Evolutionary conservation across 768 basidiomycete genomes (phyloP).

Genomic region (Xerocomus potaroensis): DNA sequence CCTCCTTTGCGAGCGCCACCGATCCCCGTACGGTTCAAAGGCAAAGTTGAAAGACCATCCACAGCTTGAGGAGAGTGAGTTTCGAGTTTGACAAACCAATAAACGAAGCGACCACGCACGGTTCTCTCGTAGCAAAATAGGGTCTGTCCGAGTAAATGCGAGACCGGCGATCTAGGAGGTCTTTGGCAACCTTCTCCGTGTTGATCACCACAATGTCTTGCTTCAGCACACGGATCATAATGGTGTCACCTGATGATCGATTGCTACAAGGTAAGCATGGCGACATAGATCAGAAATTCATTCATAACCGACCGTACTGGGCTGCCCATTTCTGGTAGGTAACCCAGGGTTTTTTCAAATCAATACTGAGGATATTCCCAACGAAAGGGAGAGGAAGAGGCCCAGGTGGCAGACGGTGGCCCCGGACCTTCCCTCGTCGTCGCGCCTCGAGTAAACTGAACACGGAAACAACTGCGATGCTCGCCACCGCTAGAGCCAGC

Average conservation of each 20-base stretch:
- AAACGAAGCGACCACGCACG: background rate
- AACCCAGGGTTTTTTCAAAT: background rate
- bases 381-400: background rate
- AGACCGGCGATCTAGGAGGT: background rate
- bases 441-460: background rate
- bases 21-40: conserved; percentile 18
- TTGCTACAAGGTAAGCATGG: background rate
- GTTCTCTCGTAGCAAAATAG: background rate
- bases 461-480: background rate
- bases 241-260: background rate
- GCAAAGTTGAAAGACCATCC: conserved; percentile 19
- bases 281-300: background rate
- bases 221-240: background rate
- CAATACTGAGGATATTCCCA: background rate
- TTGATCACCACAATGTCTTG: background rate
- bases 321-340: no score
- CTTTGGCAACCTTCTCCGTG: background rate
- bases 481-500: background rate
- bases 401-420: background rate
- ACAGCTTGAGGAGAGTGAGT: conserved; percentile 7
- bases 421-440: background rate
- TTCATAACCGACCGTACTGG: no score
- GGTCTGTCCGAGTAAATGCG: background rate
- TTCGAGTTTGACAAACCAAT: background rate
- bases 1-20: conserved; percentile 22